Percentiles rank a stretch among this genome's conserved stretches.
phyloP scores from a whole-genome alignment of 2,329 filamentous ascomycete species.

The Ascochyta koolunga region DNA sequence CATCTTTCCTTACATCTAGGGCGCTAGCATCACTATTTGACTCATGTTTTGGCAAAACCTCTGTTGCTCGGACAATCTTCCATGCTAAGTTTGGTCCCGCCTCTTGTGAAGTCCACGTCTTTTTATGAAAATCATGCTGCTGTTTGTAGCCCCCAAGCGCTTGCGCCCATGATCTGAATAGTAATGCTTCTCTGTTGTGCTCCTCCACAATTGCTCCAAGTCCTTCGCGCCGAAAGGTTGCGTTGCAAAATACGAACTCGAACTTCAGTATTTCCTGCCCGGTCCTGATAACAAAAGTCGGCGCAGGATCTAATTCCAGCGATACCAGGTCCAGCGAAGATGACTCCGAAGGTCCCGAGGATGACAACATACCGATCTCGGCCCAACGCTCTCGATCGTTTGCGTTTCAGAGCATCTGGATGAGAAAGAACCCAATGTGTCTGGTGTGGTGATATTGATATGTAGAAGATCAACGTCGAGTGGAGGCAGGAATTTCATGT shows the following conservation, averaged over 20 bases:
- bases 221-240: slow-evolving; percentile 22
- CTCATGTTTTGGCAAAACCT: neutral
- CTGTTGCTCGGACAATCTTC: slow-evolving; percentile 26
- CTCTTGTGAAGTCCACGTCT: slow-evolving; percentile 25
- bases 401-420: neutral
- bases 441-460: neutral
- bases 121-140: slow-evolving; percentile 21
- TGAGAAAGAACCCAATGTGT: neutral
- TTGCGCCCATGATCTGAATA: slow-evolving; percentile 38
- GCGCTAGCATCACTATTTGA: neutral
- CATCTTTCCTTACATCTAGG: neutral
- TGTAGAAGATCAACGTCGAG: neutral
- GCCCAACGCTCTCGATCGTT: neutral
- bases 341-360: neutral
- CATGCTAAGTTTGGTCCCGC: slow-evolving; percentile 20
- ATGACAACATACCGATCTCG: slow-evolving; percentile 1
- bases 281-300: slow-evolving; percentile 33
- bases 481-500: neutral
- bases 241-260: slow-evolving; percentile 31
- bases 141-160: slow-evolving; percentile 23
- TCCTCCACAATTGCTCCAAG: slow-evolving; percentile 17
- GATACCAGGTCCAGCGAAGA: slow-evolving; percentile 27
- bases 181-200: slow-evolving; percentile 18
- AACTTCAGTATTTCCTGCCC: slow-evolving; percentile 18
- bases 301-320: slow-evolving; percentile 29